Evolutionary conservation across 441 rosid genomes (phyloP).

Genomic region (Gossypium armourianum): DNA sequence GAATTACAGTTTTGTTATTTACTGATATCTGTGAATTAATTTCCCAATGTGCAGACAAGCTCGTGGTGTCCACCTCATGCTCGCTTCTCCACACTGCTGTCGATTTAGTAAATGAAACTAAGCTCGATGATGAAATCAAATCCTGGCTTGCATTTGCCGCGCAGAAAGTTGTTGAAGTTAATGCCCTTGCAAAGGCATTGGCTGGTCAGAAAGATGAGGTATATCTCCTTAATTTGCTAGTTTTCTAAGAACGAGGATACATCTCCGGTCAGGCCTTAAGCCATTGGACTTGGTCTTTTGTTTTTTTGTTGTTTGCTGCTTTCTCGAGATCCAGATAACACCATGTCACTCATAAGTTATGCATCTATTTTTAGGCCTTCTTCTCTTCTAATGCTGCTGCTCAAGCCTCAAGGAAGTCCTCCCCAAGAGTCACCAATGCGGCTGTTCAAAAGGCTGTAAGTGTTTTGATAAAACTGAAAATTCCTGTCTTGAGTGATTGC

Average conservation of each 20-base stretch:
- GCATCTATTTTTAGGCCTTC: slow-evolving; percentile 39
- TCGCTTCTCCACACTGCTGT: slow-evolving; percentile 94
- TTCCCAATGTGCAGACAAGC: slow-evolving; percentile 49
- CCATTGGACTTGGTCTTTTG: background rate
- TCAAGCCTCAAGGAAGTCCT: slow-evolving; percentile 72
- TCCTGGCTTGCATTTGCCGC: slow-evolving; percentile 98
- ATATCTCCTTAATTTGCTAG: slow-evolving; percentile 10
- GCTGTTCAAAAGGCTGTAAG: slow-evolving; percentile 92
- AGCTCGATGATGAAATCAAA: slow-evolving; percentile 70
- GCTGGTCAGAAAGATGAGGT: slow-evolving; percentile 80
- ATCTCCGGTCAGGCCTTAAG: background rate
- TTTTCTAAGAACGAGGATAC: background rate
- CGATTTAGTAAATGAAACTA: slow-evolving; percentile 74
- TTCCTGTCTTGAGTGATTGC: background rate
- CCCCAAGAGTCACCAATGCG: slow-evolving; percentile 84
- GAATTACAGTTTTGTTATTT: background rate
- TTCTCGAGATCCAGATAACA: background rate
- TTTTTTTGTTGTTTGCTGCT: background rate
- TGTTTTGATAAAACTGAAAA: slow-evolving; percentile 14
- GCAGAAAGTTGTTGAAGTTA: slow-evolving; percentile 84
- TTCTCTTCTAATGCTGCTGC: slow-evolving; percentile 74
- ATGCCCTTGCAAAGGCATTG: slow-evolving; percentile 79
- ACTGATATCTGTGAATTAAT: background rate
- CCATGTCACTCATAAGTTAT: slow-evolving; percentile 1
- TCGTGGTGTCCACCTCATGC: slow-evolving; percentile 88